Base-by-base conservation (phyloP, 2,329 filamentous ascomycete genomes). In the Calcarisporium arbuscula region DNA sequence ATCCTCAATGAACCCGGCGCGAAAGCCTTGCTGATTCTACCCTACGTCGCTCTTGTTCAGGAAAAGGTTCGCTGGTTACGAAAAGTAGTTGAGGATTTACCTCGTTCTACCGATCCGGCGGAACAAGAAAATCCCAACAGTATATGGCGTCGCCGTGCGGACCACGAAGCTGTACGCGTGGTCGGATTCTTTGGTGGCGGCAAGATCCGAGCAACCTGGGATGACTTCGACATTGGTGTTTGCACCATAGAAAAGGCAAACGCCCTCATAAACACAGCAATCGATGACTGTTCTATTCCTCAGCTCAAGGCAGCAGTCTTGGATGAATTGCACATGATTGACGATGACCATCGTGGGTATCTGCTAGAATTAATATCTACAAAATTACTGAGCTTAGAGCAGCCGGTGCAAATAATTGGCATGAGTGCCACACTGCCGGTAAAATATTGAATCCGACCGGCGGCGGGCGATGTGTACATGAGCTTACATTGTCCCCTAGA, bases 191-290 rank as follows among this genome's bases (percentile, higher is more conserved):
- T 85, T 56, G 83, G 83, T 5, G 84, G 83, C 5, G 82, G 77
- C 47, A 84, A 78, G 51, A 67, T 78, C 19, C 72, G 74, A 42
- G 64, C 74, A 9, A 77, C 71, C 2, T 88, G 83, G 82, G 65
- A 70, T 18, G 82, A 88, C 49, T 82, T 85, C 46, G 84, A 89
- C 51, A 77, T 89, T 48, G 84, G 78, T 2, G 74, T 88, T 26
- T 88, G 84, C 60, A 88, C 84, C 1, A 80, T 88, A 40, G 84
- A 89, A 61, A 89, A 88, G 74, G 83, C 83, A 35, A 89, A 88
- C 49, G 72, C 79, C 9, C 67, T 89, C 25, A 69, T 87, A 19
- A 88, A 89, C 46, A 64, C 72, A 16, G 80, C 82, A 11, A 84
- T 88, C 44, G 79, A 84, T 42, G 80, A 88, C 42, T 77, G 73